phyloP scores from a whole-genome alignment of 805 yeast genomes.

The Candida argentea region DNA sequence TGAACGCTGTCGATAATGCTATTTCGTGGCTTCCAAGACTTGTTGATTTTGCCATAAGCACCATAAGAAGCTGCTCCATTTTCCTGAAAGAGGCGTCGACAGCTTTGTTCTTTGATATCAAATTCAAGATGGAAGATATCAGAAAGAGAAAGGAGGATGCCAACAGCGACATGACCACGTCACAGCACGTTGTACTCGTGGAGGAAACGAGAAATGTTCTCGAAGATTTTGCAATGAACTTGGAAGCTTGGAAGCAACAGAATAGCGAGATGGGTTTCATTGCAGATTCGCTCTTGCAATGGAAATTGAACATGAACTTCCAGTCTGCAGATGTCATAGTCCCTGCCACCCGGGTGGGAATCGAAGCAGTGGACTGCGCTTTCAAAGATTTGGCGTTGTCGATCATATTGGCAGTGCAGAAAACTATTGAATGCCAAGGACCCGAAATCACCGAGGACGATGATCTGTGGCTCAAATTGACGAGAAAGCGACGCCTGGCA shows the following conservation, averaged over 20 bases:
- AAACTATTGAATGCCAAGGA: conserved; percentile 29
- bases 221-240: conserved; percentile 10
- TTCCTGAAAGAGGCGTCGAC: conserved; percentile 6
- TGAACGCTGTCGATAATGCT: conserved; percentile 8
- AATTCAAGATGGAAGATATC: conserved; percentile 8
- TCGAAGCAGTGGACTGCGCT: conserved; percentile 33
- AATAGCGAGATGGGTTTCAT: conserved; percentile 32
- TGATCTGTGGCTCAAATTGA: conserved; percentile 56
- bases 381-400: conserved; percentile 46
- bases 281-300: conserved; percentile 35
- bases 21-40: conserved; percentile 27
- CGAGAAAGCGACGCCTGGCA: conserved; percentile 36
- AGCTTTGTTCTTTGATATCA: conserved; percentile 9
- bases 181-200: conserved; percentile 10
- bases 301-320: conserved; percentile 23
- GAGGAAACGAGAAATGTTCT: conserved; percentile 11
- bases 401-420: conserved; percentile 61
- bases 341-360: conserved; percentile 1
- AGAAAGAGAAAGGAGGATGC: conserved; percentile 11
- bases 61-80: conserved; percentile 6
- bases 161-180: conserved; percentile 8
- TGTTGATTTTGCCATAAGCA: conserved; percentile 21
- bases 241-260: conserved; percentile 25
- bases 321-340: conserved; percentile 5
- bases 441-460: conserved; percentile 29